phyloP scores from a whole-genome alignment of 345 rosid genomes.

The Pistacia integerrima region DNA sequence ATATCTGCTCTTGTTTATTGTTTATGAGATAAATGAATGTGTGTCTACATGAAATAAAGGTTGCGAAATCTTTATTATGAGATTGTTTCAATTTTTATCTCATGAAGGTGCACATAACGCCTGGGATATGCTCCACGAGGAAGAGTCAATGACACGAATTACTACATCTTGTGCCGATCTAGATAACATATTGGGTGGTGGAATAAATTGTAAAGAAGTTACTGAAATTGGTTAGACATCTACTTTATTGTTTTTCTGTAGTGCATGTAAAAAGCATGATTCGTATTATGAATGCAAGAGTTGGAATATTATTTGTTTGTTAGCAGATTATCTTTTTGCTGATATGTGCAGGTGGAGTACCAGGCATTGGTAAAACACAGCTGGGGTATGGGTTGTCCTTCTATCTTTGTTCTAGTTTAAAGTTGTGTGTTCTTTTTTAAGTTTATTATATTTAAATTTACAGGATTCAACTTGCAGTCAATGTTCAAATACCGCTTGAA shows the following conservation, averaged over 20 bases:
- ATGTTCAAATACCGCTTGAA: constrained; percentile 83
- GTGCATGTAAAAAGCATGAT: neutral
- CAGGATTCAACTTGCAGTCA: constrained; percentile 94
- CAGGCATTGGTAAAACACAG: constrained; percentile 97
- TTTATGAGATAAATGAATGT: neutral
- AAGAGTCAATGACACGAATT: constrained; percentile 57
- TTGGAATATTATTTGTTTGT: constrained; percentile 3
- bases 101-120: constrained; percentile 77
- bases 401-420: constrained; percentile 12
- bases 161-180: constrained; percentile 85
- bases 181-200: constrained; percentile 85
- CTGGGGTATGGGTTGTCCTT: constrained; percentile 58
- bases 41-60: neutral
- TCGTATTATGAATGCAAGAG: constrained; percentile 2
- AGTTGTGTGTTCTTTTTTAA: neutral
- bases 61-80: neutral
- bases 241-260: neutral
- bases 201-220: constrained; percentile 84
- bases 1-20: neutral
- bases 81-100: constrained; percentile 1
- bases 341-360: constrained; percentile 64
- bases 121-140: constrained; percentile 90
- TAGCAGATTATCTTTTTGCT: neutral
- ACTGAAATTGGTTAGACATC: constrained; percentile 77
- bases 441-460: constrained; percentile 23